Conservation (phyloP, 345 rosid species). For the Fremontodendron californicum region DNA sequence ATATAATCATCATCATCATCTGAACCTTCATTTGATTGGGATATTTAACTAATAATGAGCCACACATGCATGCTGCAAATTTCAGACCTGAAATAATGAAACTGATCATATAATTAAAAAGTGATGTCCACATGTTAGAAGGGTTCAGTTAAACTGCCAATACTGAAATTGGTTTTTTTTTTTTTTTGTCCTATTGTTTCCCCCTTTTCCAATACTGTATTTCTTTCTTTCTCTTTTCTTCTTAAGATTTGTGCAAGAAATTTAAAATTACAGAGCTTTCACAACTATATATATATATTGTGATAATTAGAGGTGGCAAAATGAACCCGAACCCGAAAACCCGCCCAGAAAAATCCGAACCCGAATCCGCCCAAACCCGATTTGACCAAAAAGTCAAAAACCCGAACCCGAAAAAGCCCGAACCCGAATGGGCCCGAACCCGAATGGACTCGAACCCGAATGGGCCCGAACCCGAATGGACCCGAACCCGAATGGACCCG, state of each 20-base stretch:
- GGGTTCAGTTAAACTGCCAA: neutral
- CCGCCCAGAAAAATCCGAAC: too few relatives aligned
- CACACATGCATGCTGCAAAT: conserved; percentile 5
- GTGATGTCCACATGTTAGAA: neutral
- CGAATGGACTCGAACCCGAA: too few relatives aligned
- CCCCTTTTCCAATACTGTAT: too few relatives aligned
- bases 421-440: too few relatives aligned
- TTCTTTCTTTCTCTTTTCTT: neutral
- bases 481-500: too few relatives aligned
- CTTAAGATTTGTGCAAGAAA: neutral
- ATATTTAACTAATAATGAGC: conserved; percentile 1
- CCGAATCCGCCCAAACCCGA: too few relatives aligned
- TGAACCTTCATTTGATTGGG: neutral
- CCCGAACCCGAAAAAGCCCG: too few relatives aligned
- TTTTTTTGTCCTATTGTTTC: neutral
- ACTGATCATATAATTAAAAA: neutral
- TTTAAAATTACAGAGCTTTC: neutral
- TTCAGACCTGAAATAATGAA: neutral
- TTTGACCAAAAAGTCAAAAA: too few relatives aligned
- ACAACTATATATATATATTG: neutral
- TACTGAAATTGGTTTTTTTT: neutral
- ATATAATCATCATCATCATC: conserved; percentile 11
- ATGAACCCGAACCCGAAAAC: too few relatives aligned
- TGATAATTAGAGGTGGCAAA: too few relatives aligned
- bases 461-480: too few relatives aligned